Evolutionary conservation across 805 yeast genomes (phyloP).

Genomic region (Nakazawaea ernobii): DNA sequence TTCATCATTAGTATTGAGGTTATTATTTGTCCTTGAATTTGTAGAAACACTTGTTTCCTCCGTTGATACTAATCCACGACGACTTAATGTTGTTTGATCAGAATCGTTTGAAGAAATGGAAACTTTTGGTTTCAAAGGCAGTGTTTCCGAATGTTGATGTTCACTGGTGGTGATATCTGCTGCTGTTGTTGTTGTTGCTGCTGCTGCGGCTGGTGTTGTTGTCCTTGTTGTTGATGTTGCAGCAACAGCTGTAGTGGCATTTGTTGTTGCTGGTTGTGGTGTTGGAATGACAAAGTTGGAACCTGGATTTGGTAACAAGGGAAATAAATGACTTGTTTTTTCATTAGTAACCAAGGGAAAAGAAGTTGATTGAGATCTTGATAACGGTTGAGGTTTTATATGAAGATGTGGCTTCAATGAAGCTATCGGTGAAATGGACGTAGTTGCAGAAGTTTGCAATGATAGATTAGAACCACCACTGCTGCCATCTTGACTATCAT

Average conservation of each 20-base stretch:
- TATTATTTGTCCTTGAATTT: background rate
- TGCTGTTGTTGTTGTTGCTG: background rate
- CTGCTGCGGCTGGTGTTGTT: background rate
- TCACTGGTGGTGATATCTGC: background rate
- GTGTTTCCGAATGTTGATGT: background rate
- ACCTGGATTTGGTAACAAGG: slow-evolving; percentile 1
- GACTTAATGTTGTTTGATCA: background rate
- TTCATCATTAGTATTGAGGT: background rate
- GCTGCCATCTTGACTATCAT: too few species aligned
- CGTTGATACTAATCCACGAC: background rate
- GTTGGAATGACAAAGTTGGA: background rate
- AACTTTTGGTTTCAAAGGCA: background rate
- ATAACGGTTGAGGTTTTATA: too few species aligned
- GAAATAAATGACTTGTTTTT: background rate
- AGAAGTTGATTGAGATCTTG: background rate
- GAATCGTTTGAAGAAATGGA: background rate
- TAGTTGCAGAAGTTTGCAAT: too few species aligned
- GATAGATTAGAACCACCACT: too few species aligned
- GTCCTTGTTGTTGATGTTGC: background rate
- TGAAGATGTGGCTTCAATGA: too few species aligned
- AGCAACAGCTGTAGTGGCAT: background rate
- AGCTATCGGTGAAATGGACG: too few species aligned
- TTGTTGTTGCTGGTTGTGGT: background rate
- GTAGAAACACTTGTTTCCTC: background rate
- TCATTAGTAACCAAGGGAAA: slow-evolving; percentile 1